These are phyloP conservation scores for Mimosa bimucronata DNA, from an alignment of 306 rosid genomes.

Conservation along the genomic window DNA sequence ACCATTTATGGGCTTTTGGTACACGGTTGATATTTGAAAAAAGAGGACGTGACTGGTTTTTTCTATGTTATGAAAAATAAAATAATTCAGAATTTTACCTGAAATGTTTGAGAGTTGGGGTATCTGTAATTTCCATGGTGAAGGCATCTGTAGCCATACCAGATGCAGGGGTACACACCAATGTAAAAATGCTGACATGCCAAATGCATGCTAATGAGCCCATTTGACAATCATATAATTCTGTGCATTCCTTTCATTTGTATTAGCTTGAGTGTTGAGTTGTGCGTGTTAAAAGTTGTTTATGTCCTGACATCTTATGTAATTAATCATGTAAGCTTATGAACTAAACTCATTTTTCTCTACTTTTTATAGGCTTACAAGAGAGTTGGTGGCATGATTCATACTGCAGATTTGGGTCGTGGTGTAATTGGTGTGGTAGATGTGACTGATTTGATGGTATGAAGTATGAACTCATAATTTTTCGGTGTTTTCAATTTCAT, in stretches of 20 bases:
- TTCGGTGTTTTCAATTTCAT: slow-evolving; percentile 12
- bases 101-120: background rate
- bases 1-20: background rate
- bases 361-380: slow-evolving; percentile 56
- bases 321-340: slow-evolving; percentile 10
- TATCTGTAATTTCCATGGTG: background rate
- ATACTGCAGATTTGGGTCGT: slow-evolving; percentile 55
- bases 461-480: slow-evolving; percentile 29
- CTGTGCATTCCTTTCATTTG: background rate
- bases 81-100: slow-evolving; percentile 5
- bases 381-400: slow-evolving; percentile 66
- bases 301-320: background rate
- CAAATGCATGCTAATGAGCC: background rate
- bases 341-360: slow-evolving; percentile 9
- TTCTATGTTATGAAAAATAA: slow-evolving; percentile 9
- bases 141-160: slow-evolving; percentile 18
- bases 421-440: slow-evolving; percentile 69
- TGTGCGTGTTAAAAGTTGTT: no score
- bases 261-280: no score
- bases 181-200: slow-evolving; percentile 6
- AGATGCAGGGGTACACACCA: background rate
- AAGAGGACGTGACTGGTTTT: background rate
- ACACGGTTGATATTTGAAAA: background rate
- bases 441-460: slow-evolving; percentile 58
- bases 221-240: background rate